Percentiles rank a stretch among this genome's conserved stretches.
Evolutionary conservation across 2,329 filamentous ascomycete genomes (phyloP).

Genomic region (Orbilia javanica): DNA sequence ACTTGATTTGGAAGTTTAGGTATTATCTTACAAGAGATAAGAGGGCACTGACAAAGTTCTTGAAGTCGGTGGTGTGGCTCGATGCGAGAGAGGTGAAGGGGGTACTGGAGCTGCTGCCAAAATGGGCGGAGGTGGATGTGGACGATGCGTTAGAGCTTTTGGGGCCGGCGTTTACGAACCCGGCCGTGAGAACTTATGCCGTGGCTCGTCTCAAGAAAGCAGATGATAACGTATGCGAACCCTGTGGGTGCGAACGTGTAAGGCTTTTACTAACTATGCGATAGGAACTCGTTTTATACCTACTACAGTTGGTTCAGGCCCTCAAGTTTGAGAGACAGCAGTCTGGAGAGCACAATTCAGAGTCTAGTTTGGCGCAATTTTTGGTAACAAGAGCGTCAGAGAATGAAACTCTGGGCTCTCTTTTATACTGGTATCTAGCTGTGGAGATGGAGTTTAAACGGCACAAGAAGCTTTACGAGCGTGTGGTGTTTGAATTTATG

Average conservation of each 20-base stretch:
- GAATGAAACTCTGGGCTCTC: conserved; percentile 92
- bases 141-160: conserved; percentile 95
- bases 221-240: conserved; percentile 75
- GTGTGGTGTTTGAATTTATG: conserved; percentile 98
- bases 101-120: conserved; percentile 87
- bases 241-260: not conserved
- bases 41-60: conserved; percentile 91
- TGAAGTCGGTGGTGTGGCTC: conserved; percentile 96
- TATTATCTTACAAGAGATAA: conserved; percentile 96
- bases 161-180: conserved; percentile 90
- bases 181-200: conserved; percentile 88
- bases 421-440: conserved; percentile 98
- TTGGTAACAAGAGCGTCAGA: conserved; percentile 87
- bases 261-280: not conserved
- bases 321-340: conserved; percentile 85
- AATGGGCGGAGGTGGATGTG: conserved; percentile 97
- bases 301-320: conserved; percentile 94
- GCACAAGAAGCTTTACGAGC: conserved; percentile 87
- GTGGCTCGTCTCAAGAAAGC: conserved; percentile 92
- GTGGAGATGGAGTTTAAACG: conserved; percentile 92
- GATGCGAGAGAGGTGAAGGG: conserved; percentile 87
- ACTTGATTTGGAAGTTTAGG: conserved; percentile 96
- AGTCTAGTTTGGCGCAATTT: conserved; percentile 89
- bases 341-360: conserved; percentile 71
- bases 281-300: conserved; percentile 83